Conservation (phyloP, 768 basidiomycete genomes). For the Sarcodon sp. region DNA sequence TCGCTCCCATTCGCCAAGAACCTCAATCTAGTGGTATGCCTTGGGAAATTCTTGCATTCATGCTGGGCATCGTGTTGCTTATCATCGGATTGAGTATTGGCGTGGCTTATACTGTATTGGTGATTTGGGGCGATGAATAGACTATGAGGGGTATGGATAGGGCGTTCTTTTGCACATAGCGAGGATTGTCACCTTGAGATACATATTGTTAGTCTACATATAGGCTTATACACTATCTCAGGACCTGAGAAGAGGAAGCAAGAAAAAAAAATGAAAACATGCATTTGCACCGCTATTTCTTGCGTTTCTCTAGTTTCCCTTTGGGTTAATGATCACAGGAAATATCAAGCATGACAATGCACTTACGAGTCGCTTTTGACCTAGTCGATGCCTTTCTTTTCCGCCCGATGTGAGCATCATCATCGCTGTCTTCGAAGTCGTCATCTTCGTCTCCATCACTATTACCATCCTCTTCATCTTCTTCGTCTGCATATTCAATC, state of each 20-base stretch:
- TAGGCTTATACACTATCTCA: too few species aligned
- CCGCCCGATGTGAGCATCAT: slow-evolving; percentile 8
- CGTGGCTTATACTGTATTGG: background rate
- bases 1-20: slow-evolving; percentile 1
- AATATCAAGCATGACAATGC: background rate
- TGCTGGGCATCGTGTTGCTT: background rate
- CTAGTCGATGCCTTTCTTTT: slow-evolving; percentile 31
- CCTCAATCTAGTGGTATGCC: background rate
- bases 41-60: background rate
- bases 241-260: too few species aligned
- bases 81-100: background rate
- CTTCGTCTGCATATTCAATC: slow-evolving; percentile 7
- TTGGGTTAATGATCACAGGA: too few species aligned
- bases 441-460: slow-evolving; percentile 7
- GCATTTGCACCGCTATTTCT: too few species aligned
- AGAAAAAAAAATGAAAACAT: too few species aligned
- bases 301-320: too few species aligned
- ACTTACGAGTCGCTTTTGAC: slow-evolving; percentile 24
- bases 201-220: too few species aligned
- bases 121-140: background rate
- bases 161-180: too few species aligned
- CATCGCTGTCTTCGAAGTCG: slow-evolving; percentile 14
- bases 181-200: too few species aligned
- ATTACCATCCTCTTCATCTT: slow-evolving; percentile 9
- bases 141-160: background rate